These are phyloP conservation scores for Raphanus raphanistrum DNA, from an alignment of 345 rosid species.

Conservation along the genomic window DNA sequence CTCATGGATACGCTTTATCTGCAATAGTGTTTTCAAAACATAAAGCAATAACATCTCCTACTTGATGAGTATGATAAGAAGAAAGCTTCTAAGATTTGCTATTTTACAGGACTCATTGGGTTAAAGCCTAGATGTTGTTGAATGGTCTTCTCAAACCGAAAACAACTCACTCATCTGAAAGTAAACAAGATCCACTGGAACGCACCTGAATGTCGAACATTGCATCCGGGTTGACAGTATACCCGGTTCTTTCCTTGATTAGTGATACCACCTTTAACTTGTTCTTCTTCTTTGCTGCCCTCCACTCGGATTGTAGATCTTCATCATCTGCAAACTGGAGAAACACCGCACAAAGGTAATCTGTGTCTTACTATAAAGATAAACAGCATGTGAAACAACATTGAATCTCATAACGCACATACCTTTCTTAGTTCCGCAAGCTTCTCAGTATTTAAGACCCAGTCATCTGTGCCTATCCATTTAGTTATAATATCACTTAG, in stretches of 20 bases:
- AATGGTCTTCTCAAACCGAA: too few species aligned
- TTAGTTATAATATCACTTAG: constrained; percentile 65
- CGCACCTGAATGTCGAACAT: constrained; percentile 86
- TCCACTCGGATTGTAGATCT: constrained; percentile 69
- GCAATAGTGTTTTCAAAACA: constrained; percentile 23
- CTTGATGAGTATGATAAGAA: not conserved
- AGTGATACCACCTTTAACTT: constrained; percentile 68
- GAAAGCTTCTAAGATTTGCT: not conserved
- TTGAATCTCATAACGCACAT: constrained; percentile 16
- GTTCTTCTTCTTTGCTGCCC: constrained; percentile 66
- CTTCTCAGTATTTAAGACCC: constrained; percentile 68
- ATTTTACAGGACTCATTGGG: not conserved
- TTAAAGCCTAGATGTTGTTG: too few species aligned
- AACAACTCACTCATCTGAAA: not conserved
- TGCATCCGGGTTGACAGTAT: constrained; percentile 69
- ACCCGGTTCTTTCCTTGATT: constrained; percentile 70
- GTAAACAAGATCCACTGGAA: constrained; percentile 19
- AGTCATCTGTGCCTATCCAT: constrained; percentile 72
- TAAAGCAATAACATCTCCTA: not conserved
- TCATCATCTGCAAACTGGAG: constrained; percentile 68
- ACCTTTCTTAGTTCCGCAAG: constrained; percentile 64
- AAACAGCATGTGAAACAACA: constrained; percentile 15
- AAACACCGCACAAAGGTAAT: constrained; percentile 9
- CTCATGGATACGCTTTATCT: constrained; percentile 83
- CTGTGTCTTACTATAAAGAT: not conserved